phyloP scores from a whole-genome alignment of 805 yeast genomes.

The Sugiyamaella floridensis region DNA sequence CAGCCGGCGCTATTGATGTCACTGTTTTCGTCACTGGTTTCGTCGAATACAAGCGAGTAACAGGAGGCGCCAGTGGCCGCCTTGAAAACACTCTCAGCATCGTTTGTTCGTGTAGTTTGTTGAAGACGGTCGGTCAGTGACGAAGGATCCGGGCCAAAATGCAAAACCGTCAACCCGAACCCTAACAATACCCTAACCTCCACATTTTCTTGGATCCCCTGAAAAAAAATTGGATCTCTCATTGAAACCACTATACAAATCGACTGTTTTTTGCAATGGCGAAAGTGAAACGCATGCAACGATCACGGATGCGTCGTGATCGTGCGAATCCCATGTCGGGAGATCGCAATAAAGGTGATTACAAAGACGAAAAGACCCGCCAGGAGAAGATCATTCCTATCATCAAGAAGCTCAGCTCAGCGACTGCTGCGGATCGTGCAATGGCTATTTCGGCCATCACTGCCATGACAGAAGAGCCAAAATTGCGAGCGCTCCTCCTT shows the following conservation, averaged over 20 bases:
- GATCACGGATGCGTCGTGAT: background rate
- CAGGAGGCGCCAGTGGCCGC: background rate
- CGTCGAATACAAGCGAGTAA: background rate
- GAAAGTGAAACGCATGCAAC: conserved; percentile 19
- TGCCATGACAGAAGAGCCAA: conserved; percentile 61
- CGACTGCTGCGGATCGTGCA: conserved; percentile 63
- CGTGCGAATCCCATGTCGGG: conserved; percentile 2
- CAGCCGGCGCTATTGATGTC: conserved; percentile 30
- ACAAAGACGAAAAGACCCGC: conserved; percentile 43
- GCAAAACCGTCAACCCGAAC: background rate
- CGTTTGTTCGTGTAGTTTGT: background rate
- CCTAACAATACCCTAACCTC: background rate
- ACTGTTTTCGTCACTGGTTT: conserved; percentile 16
- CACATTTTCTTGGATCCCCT: background rate
- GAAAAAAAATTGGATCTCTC: background rate
- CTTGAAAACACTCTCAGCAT: background rate
- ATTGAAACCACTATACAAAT: background rate
- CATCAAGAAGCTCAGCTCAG: conserved; percentile 54
- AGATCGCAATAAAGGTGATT: conserved; percentile 14
- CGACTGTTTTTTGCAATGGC: conserved; percentile 13
- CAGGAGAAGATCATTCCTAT: conserved; percentile 61
- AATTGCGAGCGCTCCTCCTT: conserved; percentile 54
- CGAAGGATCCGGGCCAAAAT: background rate
- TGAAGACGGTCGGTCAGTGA: background rate
- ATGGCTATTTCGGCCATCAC: conserved; percentile 72